Conservation (phyloP, 1,284 basidiomycete species). For the Veloboletus limbatus region DNA sequence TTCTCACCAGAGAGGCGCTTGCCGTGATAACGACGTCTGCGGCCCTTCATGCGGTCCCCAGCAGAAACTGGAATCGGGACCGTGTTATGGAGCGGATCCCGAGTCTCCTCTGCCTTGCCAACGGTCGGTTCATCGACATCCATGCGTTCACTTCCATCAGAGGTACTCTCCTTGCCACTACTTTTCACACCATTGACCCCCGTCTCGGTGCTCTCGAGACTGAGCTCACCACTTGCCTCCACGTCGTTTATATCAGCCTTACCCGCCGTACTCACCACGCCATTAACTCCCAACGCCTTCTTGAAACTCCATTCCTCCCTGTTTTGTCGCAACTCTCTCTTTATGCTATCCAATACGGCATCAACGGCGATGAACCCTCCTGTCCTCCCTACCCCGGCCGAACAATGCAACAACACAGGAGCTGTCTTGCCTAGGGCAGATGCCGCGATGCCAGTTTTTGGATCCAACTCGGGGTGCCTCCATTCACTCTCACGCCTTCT, state of each 20-base stretch:
- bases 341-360: constrained; percentile 77
- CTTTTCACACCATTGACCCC: constrained; percentile 4
- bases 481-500: constrained; percentile 25
- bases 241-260: not conserved
- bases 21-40: constrained; percentile 9
- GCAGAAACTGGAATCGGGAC: constrained; percentile 30
- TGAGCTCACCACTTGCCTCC: constrained; percentile 2
- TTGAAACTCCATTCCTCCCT: constrained; percentile 14
- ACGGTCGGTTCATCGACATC: constrained; percentile 23
- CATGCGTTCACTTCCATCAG: constrained; percentile 21
- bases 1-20: constrained; percentile 8
- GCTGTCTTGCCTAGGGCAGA: constrained; percentile 44
- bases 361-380: constrained; percentile 91
- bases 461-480: constrained; percentile 42
- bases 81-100: constrained; percentile 17
- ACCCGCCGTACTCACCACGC: not conserved
- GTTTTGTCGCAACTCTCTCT: constrained; percentile 53
- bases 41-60: constrained; percentile 25
- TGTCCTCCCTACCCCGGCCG: constrained; percentile 89
- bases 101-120: constrained; percentile 1
- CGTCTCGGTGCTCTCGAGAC: constrained; percentile 8
- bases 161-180: not conserved
- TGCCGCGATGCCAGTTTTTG: constrained; percentile 48
- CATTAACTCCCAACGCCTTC: not conserved
- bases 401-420: constrained; percentile 77